A percentile compares a stretch with the other conserved stretches of the same genome.
Evolutionary conservation across 1,139 yeast genomes (phyloP).

Genomic region (Candida smagusa): DNA sequence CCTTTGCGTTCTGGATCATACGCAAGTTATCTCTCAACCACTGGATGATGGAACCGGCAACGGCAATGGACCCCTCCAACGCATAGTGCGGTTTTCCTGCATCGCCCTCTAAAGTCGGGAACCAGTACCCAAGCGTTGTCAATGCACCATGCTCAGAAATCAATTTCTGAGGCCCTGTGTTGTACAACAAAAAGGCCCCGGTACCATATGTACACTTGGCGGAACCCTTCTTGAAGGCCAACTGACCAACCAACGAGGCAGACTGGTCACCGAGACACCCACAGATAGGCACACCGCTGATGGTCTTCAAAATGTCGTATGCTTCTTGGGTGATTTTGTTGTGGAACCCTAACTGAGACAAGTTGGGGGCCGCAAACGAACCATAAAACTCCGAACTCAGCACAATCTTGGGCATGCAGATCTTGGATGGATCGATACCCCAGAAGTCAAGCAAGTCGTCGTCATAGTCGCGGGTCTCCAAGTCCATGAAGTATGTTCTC

Average conservation of each 20-base stretch:
- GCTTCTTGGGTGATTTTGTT: constrained; percentile 51
- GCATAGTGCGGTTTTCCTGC: constrained; percentile 77
- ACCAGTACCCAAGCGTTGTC: constrained; percentile 89
- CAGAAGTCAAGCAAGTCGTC: constrained; percentile 72
- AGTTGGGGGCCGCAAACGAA: constrained; percentile 57
- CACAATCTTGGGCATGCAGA: constrained; percentile 74
- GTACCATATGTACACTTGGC: constrained; percentile 98
- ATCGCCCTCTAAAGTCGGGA: constrained; percentile 58
- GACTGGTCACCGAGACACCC: constrained; percentile 96
- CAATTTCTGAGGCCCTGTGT: constrained; percentile 70
- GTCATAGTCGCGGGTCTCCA: constrained; percentile 74
- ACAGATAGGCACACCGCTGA: constrained; percentile 67
- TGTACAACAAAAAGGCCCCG: constrained; percentile 87
- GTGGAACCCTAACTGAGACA: constrained; percentile 49
- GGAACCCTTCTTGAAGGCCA: constrained; percentile 78
- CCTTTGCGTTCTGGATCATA: constrained; percentile 76
- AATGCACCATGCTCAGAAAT: constrained; percentile 77
- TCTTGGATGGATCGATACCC: constrained; percentile 69
- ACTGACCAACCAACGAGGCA: constrained; percentile 89
- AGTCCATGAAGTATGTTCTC: constrained; percentile 87
- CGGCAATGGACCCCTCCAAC: constrained; percentile 93
- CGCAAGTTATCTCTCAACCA: constrained; percentile 92
- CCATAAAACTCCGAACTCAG: constrained; percentile 84
- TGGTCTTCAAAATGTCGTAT: constrained; percentile 45
- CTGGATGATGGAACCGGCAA: constrained; percentile 91